These are phyloP conservation scores for Hyparrhenia diplandra DNA, from an alignment of 176 grass and related monocot species.

Conservation along the genomic window DNA sequence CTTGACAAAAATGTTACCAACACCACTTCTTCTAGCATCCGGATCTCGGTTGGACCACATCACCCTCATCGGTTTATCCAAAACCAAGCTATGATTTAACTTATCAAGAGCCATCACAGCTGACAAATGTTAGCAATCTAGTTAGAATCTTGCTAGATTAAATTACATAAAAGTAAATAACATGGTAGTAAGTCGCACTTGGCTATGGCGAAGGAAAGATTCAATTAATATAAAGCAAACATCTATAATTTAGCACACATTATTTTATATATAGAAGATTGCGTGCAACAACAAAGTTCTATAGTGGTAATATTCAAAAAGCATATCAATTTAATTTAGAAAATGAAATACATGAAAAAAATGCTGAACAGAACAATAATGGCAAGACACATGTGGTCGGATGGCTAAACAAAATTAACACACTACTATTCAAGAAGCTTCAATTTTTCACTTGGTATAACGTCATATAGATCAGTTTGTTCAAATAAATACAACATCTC, in stretches of 20 bases:
- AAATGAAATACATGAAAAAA: background rate
- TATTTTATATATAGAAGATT: background rate
- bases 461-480: background rate
- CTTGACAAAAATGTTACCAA: slow-evolving; percentile 93
- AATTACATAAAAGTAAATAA: background rate
- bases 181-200: background rate
- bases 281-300: background rate
- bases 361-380: background rate
- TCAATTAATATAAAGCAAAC: background rate
- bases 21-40: slow-evolving; percentile 57
- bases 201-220: background rate
- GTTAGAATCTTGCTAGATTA: slow-evolving; percentile 17
- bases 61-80: slow-evolving; percentile 69
- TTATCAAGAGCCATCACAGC: slow-evolving; percentile 45
- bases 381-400: background rate
- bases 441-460: background rate
- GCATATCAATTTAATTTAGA: background rate
- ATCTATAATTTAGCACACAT: background rate
- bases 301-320: background rate
- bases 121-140: slow-evolving; percentile 23
- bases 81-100: slow-evolving; percentile 63
- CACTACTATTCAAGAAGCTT: background rate
- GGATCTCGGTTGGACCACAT: slow-evolving; percentile 84
- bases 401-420: background rate
- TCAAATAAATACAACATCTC: background rate